phyloP scores from a whole-genome alignment of 805 yeast species.

The Saccharomyces cerevisiae region DNA sequence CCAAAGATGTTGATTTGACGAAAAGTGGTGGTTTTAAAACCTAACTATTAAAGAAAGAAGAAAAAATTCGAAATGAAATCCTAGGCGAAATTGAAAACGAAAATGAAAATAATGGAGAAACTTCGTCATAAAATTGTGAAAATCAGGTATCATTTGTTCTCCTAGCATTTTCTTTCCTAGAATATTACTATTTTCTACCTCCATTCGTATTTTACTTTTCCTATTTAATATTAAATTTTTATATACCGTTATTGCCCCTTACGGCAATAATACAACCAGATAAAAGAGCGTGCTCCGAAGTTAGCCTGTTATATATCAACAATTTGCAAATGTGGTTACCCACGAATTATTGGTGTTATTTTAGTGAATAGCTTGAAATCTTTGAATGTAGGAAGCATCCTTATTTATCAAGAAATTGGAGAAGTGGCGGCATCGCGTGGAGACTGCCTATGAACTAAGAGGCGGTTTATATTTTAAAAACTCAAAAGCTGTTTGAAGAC shows the following conservation, averaged over 20 bases:
- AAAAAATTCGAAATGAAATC: not conserved
- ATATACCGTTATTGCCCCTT: not conserved
- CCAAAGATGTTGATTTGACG: slow-evolving; percentile 16
- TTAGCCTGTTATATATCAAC: not conserved
- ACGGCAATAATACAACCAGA: not conserved
- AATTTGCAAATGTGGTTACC: not conserved
- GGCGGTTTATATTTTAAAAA: not conserved
- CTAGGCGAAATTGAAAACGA: not conserved
- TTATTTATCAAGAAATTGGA: not conserved
- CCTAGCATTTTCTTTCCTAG: not conserved
- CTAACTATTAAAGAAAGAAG: slow-evolving; percentile 1
- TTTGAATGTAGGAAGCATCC: too few species aligned
- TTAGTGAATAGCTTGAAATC: not conserved
- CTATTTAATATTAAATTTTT: not conserved
- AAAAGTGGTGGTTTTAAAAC: slow-evolving; percentile 25
- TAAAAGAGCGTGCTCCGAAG: not conserved
- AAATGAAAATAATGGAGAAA: not conserved
- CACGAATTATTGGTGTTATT: not conserved
- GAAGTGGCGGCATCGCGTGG: not conserved
- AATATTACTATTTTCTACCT: not conserved
- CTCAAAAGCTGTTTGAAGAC: not conserved
- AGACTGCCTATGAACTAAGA: not conserved
- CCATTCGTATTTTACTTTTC: not conserved
- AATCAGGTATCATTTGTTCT: not conserved
- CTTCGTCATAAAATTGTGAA: not conserved